A percentile compares a stretch with the other conserved stretches of the same genome.
Evolutionary conservation across 176 grass and related monocot genomes (phyloP).

Genomic region (Aegilops longissima): DNA sequence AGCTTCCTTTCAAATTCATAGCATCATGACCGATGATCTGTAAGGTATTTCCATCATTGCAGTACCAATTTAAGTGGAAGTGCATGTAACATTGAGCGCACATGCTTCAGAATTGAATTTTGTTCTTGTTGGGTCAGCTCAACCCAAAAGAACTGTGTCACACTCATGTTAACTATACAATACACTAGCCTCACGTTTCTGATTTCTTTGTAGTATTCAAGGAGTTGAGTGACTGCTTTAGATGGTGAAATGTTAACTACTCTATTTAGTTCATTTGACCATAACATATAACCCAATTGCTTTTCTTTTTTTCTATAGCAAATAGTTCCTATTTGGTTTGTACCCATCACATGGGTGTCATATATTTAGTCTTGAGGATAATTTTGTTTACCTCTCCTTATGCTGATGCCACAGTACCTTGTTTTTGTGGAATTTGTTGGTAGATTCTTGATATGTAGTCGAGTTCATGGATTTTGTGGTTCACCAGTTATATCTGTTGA

Average conservation of each 20-base stretch:
- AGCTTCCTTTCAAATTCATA: background rate
- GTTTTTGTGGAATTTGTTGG: background rate
- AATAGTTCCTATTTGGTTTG: background rate
- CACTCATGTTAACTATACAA: background rate
- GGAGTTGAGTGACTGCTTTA: no score
- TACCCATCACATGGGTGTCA: background rate
- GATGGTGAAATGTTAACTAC: no score
- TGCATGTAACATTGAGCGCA: background rate
- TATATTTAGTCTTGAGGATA: background rate
- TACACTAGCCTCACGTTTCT: background rate
- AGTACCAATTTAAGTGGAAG: background rate
- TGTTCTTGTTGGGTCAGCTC: background rate
- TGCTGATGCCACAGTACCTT: background rate
- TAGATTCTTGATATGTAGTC: background rate
- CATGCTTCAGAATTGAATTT: background rate
- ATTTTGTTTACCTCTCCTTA: background rate
- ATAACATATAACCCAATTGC: background rate
- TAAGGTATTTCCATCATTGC: background rate
- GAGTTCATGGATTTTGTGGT: background rate
- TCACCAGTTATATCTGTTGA: conserved; percentile 11
- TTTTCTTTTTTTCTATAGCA: background rate
- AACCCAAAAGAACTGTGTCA: background rate
- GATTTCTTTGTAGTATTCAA: background rate
- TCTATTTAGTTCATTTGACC: background rate
- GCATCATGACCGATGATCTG: background rate